Base-by-base conservation (phyloP, 2,329 filamentous ascomycete genomes). In the Thelonectria rubi region DNA sequence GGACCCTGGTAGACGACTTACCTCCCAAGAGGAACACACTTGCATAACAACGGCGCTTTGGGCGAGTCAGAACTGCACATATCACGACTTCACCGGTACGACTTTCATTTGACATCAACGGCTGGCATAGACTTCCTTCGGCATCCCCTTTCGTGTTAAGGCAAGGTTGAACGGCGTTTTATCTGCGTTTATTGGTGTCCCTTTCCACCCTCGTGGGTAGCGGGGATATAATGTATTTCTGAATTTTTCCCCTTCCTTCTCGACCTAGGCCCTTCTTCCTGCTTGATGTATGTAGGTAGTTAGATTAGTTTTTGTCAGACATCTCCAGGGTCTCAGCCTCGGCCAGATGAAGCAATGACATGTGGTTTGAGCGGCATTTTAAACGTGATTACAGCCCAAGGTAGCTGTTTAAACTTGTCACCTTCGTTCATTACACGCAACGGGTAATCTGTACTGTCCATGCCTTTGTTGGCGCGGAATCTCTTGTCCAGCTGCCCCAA, bases 1-100 rank as follows among this genome's bases (percentile, higher is more conserved):
- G 87, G 87, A n/a, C 84, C 84, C 14, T 88, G 83, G 83, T 88
- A 84, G 65, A 24, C 50, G 24, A 50, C 46, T 15, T 30, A 5
- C 48, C 42, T 55, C 52, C 26, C 50, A 26, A 39, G 51, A 64
- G 55, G 54, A 64, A 64, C 48, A 66, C 63, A 64, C 65, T 63
- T 67, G 63, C 70, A 72, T 72, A 69, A 58, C 63, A 62, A 50
- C 58, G 69, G 66, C 67, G 66, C 62, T 63, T 53, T 57, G 68
- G 63, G 68, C 62, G 54, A 66, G 62, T 62, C 49, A 67, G 66
- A 52, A 63, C 65, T 65, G 65, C 65, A 72, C 69, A 74, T 69
- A 66, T 74, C 53, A 79, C 70, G 76, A 77, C 68, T 64, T 68
- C 62, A 71, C 71, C 58, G 62, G 71, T 65, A 72, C 72, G 65